Conservation (phyloP, 2,329 filamentous ascomycete genomes). For the Fusarium xylarioides region DNA sequence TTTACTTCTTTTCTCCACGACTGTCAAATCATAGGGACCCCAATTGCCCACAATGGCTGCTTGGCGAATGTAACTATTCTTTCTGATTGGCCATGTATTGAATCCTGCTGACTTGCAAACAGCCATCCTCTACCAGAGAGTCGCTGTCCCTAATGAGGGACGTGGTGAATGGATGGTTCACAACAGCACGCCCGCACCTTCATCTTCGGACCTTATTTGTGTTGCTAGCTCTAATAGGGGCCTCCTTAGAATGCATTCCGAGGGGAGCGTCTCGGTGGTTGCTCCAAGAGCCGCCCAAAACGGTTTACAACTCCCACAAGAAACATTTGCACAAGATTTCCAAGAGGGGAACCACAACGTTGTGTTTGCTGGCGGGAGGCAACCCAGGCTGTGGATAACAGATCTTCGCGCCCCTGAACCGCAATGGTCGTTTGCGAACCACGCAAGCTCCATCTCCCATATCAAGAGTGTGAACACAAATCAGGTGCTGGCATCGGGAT, state of each 20-base stretch:
- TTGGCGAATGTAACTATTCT: conserved; percentile 47
- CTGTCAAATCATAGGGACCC: conserved; percentile 40
- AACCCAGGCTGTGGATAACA: conserved; percentile 55
- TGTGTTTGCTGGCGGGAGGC: conserved; percentile 61
- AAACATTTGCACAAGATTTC: conserved; percentile 62
- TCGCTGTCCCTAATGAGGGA: conserved; percentile 42
- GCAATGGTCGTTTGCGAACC: conserved; percentile 47
- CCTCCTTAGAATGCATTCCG: conserved; percentile 50
- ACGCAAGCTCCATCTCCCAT: conserved; percentile 57
- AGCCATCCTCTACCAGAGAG: conserved; percentile 48
- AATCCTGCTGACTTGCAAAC: neutral
- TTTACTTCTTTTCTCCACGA: conserved; percentile 52
- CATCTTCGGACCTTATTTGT: conserved; percentile 53
- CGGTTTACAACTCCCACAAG: conserved; percentile 37
- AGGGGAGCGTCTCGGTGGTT: conserved; percentile 49
- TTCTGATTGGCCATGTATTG: neutral
- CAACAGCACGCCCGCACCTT: conserved; percentile 54
- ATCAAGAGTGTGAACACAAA: conserved; percentile 59
- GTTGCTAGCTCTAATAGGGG: conserved; percentile 59
- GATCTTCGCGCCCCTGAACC: conserved; percentile 54
- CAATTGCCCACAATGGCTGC: conserved; percentile 49
- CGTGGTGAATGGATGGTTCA: conserved; percentile 49
- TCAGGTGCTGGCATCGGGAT: conserved; percentile 63
- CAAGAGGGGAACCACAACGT: conserved; percentile 54
- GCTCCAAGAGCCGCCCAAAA: conserved; percentile 37